Evolutionary conservation across 331 rosid genomes (phyloP), one percentile per base, ranked within the genome.

Genomic region (Spiraea crenata): DNA sequence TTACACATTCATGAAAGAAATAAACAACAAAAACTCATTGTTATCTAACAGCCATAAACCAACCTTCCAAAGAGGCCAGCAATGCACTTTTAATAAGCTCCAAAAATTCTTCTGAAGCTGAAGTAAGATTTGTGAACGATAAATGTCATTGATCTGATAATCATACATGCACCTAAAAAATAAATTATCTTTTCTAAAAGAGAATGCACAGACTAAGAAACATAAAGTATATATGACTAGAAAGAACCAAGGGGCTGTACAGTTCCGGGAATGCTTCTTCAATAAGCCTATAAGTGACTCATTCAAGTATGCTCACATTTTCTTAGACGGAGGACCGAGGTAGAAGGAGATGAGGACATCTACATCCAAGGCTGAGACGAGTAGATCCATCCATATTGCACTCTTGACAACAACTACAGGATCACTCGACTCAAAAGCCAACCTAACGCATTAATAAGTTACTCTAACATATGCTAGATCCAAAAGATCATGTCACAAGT

Each of bases 21-120:
- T 39, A 46, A 74, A 11, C 45, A 39, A 16, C 65, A 7, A 73
- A 50, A 68, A 40, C 31, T 47, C 20, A 39, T 41, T 45, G 58
- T 58, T 54, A 73, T 73, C 79, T 67, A 79, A 41, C 73, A 38
- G 67, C 34, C 76, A 45, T 61, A 57, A 67, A 89, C 96, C 99
- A 67, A 93, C 96, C 99, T 91, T 91, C 96, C 82, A 93, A 70
- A 77, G 99, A 90, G 69, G 99, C 99, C 82, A 93, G 83, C 85
- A 91, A 82, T 47, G 97, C 92, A 66, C 99, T 93, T 85, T 93
- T 93, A 49, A 86, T 83, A 68, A 90, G 99, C 76, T 93, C 99
- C 82, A 93, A 75, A 82, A 93, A 93, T 75, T 93, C 99, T 75
- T 93, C 97, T 2, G 99, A 93, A 74, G 97, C 99, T 93, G 96